Percentiles rank a stretch among this genome's conserved stretches.
Conservation (phyloP, 176 grass and related monocot species). For the Bonia amplexicaulis region DNA sequence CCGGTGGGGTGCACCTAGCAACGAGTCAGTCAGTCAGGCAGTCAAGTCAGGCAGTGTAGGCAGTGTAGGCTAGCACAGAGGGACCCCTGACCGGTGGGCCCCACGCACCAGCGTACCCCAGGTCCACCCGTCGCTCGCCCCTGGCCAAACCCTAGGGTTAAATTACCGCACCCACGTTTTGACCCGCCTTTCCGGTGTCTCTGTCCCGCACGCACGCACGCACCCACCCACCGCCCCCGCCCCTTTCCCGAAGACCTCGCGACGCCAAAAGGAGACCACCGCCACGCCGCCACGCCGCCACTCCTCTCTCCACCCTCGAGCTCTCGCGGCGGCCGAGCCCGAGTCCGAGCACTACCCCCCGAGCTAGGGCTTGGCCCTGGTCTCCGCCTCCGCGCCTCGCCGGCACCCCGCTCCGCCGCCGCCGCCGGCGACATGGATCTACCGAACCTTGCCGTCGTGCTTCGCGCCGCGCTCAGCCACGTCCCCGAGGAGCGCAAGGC, state of each 20-base stretch:
- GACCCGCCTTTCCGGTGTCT: background rate
- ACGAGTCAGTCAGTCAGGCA: background rate
- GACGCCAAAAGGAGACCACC: conserved; percentile 34
- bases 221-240: background rate
- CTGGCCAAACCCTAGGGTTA: conserved; percentile 90
- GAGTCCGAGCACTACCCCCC: background rate
- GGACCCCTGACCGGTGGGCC: background rate
- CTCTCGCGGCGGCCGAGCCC: conserved; percentile 21
- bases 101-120: background rate
- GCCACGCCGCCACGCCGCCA: conserved; percentile 22
- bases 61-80: background rate
- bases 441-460: conserved; percentile 62
- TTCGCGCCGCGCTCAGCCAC: conserved; percentile 81
- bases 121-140: background rate
- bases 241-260: conserved; percentile 30
- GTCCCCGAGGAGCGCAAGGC: conserved; percentile 81
- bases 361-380: conserved; percentile 22
- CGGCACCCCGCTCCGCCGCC: background rate
- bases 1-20: background rate
- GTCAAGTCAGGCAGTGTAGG: background rate
- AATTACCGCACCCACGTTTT: conserved; percentile 41
- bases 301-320: conserved; percentile 19
- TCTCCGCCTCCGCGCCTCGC: background rate
- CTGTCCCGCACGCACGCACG: background rate
- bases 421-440: conserved; percentile 71